Conservation (phyloP, 2,329 filamentous ascomycete species). For the Pyrenophora graminea region DNA sequence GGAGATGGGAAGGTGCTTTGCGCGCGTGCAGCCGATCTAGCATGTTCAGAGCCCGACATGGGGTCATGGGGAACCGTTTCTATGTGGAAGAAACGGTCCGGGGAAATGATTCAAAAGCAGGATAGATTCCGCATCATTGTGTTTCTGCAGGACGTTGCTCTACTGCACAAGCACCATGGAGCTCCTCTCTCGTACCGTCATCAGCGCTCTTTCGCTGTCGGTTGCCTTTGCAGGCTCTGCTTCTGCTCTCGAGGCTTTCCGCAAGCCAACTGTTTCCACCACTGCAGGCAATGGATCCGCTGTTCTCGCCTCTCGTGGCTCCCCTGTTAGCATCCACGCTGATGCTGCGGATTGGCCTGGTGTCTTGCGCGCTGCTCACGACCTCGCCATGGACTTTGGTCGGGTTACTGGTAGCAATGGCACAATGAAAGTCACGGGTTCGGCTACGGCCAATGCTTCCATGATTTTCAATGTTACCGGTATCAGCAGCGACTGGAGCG, state of each 20-base stretch:
- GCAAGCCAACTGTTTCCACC: slow-evolving; percentile 56
- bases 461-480: slow-evolving; percentile 51
- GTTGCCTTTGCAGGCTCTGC: slow-evolving; percentile 25
- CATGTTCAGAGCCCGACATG: slow-evolving; percentile 25
- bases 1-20: slow-evolving; percentile 7
- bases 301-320: slow-evolving; percentile 37
- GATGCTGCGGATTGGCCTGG: slow-evolving; percentile 64
- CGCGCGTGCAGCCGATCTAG: slow-evolving; percentile 15
- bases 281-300: slow-evolving; percentile 47
- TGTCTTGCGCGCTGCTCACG: slow-evolving; percentile 68
- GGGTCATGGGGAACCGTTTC: slow-evolving; percentile 12
- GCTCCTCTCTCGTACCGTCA: slow-evolving; percentile 32
- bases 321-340: slow-evolving; percentile 38
- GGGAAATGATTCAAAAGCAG: slow-evolving; percentile 15
- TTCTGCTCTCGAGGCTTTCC: slow-evolving; percentile 47
- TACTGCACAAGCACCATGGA: slow-evolving; percentile 29
- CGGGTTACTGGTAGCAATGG: slow-evolving; percentile 70
- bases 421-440: slow-evolving; percentile 58
- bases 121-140: slow-evolving; percentile 10
- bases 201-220: slow-evolving; percentile 33
- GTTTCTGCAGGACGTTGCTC: slow-evolving; percentile 13
- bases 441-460: slow-evolving; percentile 52
- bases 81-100: slow-evolving; percentile 9
- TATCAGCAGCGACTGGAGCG: slow-evolving; percentile 42
- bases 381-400: slow-evolving; percentile 70